Conservation (phyloP, 495 filamentous ascomycete species). For the Stereocaulon alpinum region DNA sequence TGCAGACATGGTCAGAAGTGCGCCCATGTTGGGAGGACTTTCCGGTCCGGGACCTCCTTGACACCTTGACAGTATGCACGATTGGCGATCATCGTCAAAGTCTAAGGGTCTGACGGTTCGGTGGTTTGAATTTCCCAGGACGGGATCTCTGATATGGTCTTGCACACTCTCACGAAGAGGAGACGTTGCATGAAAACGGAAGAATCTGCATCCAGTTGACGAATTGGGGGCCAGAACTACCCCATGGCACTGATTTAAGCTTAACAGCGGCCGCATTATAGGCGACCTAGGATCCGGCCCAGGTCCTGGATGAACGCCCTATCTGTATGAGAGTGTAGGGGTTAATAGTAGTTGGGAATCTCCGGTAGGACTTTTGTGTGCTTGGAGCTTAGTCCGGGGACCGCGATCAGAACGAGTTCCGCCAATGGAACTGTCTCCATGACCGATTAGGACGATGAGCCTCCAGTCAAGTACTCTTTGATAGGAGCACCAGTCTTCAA, state of each 20-base stretch:
- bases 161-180: too few relatives aligned
- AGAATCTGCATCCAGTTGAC: background rate
- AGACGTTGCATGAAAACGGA: background rate
- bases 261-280: background rate
- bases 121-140: too few relatives aligned
- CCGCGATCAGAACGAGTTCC: background rate
- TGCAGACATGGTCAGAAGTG: background rate
- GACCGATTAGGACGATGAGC: background rate
- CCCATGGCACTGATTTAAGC: background rate
- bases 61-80: too few relatives aligned
- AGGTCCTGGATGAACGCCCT: background rate
- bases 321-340: background rate
- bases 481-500: background rate
- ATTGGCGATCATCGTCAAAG: background rate
- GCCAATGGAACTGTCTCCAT: background rate
- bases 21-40: background rate
- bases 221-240: background rate
- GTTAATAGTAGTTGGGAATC: background rate
- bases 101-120: background rate
- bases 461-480: background rate
- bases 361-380: background rate
- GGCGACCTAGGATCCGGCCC: background rate
- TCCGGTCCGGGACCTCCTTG: too few relatives aligned
- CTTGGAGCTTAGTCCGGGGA: background rate
- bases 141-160: background rate